Evolutionary conservation across 148 eudicot species (phyloP).

Genomic region (Simmondsia chinensis): DNA sequence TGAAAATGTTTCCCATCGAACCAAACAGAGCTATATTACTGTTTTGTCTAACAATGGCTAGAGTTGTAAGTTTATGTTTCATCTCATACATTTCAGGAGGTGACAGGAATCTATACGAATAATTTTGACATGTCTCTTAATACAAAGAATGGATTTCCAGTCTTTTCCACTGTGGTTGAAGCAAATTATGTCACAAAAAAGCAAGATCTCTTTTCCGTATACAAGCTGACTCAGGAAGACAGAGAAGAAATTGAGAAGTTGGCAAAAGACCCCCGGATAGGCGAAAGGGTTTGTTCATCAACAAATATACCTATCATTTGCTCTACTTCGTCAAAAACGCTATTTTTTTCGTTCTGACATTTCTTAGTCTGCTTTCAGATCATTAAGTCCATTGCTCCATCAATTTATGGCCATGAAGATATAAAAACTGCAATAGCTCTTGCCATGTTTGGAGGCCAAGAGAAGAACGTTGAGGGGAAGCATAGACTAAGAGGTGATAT

Average conservation of each 20-base stretch:
- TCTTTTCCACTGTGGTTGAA: constrained; percentile 94
- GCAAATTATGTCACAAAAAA: constrained; percentile 90
- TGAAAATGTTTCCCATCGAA: too few species aligned
- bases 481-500: constrained; percentile 92
- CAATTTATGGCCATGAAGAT: constrained; percentile 95
- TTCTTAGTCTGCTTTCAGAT: constrained; percentile 29
- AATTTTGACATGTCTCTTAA: constrained; percentile 87
- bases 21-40: too few species aligned
- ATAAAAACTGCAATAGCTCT: constrained; percentile 94
- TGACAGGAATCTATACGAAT: constrained; percentile 89
- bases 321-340: not conserved
- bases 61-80: constrained; percentile 2
- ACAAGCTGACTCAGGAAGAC: constrained; percentile 91
- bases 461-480: constrained; percentile 88
- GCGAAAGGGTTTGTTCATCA: constrained; percentile 72
- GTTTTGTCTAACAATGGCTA: not conserved
- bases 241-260: constrained; percentile 87
- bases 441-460: constrained; percentile 98
- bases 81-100: constrained; percentile 52
- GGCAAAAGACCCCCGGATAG: constrained; percentile 86
- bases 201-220: constrained; percentile 92
- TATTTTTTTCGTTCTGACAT: not conserved
- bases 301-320: not conserved
- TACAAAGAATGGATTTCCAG: constrained; percentile 93
- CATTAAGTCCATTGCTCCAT: constrained; percentile 91